Percentiles rank a stretch among this genome's conserved stretches.
Conservation (phyloP, 2,329 filamentous ascomycete species). For the Didymellaceae sp. region DNA sequence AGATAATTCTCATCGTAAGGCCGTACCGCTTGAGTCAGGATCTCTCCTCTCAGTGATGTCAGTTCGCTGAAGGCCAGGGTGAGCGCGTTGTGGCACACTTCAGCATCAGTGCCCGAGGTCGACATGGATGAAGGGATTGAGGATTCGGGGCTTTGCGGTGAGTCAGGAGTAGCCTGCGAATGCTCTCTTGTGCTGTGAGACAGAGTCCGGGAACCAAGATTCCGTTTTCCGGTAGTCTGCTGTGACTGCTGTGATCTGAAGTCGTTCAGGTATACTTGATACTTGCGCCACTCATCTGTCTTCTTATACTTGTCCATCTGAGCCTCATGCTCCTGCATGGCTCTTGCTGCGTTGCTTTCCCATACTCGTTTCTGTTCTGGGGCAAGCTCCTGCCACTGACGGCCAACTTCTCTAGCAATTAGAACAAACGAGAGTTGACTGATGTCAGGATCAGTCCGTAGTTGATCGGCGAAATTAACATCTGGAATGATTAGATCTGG, state of each 20-base stretch:
- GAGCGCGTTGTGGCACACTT: conserved; percentile 44
- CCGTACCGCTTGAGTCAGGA: conserved; percentile 30
- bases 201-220: conserved; percentile 27
- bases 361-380: conserved; percentile 46
- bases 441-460: conserved; percentile 46
- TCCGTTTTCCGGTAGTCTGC: conserved; percentile 26
- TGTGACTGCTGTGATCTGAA: conserved; percentile 43
- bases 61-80: conserved; percentile 46
- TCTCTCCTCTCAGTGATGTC: conserved; percentile 40
- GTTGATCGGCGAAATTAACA: conserved; percentile 51
- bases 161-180: conserved; percentile 38
- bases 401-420: conserved; percentile 48
- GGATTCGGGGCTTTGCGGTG: conserved; percentile 38
- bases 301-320: conserved; percentile 51
- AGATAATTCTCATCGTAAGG: conserved; percentile 38
- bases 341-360: conserved; percentile 48
- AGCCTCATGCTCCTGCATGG: conserved; percentile 48
- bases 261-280: conserved; percentile 45
- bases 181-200: conserved; percentile 32
- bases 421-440: conserved; percentile 47
- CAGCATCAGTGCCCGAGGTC: conserved; percentile 30
- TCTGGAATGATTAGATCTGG: conserved; percentile 26
- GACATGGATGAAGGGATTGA: conserved; percentile 22
- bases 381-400: conserved; percentile 47
- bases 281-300: conserved; percentile 46